phyloP scores from a whole-genome alignment of 257 asterid genomes.

The Plantago ovata region DNA sequence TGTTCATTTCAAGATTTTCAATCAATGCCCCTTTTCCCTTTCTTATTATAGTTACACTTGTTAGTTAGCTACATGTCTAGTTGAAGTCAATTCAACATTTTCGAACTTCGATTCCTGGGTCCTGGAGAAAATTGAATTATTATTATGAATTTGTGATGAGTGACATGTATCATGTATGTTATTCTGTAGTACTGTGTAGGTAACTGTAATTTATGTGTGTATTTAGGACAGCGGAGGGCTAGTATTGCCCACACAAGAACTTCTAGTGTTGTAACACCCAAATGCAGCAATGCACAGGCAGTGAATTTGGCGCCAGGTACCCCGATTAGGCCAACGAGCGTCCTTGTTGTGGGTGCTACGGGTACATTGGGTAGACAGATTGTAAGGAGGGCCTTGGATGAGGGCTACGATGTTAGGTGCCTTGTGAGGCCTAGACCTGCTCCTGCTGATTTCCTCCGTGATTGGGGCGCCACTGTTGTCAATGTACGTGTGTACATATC shows the following conservation, averaged over 20 bases:
- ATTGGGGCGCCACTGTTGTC: conserved; percentile 98
- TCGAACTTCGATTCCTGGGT: too few species aligned
- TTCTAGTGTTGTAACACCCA: too few species aligned
- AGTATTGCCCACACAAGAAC: not conserved
- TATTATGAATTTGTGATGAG: too few species aligned
- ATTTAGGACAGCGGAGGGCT: not conserved
- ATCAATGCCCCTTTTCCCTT: too few species aligned
- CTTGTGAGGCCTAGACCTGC: conserved; percentile 96
- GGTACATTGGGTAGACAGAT: conserved; percentile 95
- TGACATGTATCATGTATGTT: too few species aligned
- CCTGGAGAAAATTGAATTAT: too few species aligned
- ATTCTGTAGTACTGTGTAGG: too few species aligned
- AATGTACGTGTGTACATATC: conserved; percentile 47
- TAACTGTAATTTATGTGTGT: too few species aligned
- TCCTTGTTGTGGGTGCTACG: conserved; percentile 92
- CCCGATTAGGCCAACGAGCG: conserved; percentile 82
- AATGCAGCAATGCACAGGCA: conserved; percentile 36
- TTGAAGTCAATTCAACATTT: too few species aligned
- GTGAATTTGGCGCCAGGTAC: conserved; percentile 90
- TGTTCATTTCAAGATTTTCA: too few species aligned
- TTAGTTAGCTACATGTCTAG: too few species aligned
- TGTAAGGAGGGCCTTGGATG: conserved; percentile 92
- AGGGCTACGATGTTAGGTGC: conserved; percentile 95
- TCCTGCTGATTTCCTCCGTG: conserved; percentile 98
- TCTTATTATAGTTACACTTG: too few species aligned